phyloP scores from a whole-genome alignment of 345 rosid species.

The Moricandia moricandioides region DNA sequence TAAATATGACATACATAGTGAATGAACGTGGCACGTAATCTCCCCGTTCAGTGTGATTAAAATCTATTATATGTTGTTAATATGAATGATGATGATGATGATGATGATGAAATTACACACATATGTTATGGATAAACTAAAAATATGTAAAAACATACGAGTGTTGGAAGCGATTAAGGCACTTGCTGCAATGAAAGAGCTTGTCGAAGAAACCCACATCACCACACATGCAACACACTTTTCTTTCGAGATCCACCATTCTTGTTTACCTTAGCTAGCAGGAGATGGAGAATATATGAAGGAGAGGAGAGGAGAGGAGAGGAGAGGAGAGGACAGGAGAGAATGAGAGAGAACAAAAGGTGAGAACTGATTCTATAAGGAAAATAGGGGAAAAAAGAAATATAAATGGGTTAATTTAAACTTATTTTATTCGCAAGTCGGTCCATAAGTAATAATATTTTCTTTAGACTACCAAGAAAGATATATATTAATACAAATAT shows the following conservation, averaged over 20 bases:
- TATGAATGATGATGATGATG: constrained; percentile 10
- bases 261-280: constrained; percentile 3
- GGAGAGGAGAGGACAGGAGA: constrained; percentile 9
- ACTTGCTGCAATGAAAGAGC: constrained; percentile 91
- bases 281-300: constrained; percentile 26
- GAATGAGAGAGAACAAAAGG: constrained; percentile 14
- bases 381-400: background rate
- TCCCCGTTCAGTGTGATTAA: constrained; percentile 6
- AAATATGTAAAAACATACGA: constrained; percentile 50
- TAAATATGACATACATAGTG: constrained; percentile 9
- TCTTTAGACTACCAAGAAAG: constrained; percentile 18
- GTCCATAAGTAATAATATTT: constrained; percentile 22
- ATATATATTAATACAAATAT: background rate
- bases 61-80: background rate
- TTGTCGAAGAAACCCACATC: constrained; percentile 94
- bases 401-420: constrained; percentile 9
- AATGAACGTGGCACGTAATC: constrained; percentile 32
- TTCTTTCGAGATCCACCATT: constrained; percentile 79
- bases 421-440: constrained; percentile 33
- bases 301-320: constrained; percentile 17
- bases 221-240: constrained; percentile 97
- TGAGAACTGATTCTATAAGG: constrained; percentile 34
- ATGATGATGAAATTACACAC: background rate
- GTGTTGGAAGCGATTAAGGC: constrained; percentile 86
- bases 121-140: background rate